Conservation (phyloP, 495 filamentous ascomycete species). For the Penicillium bovifimosum region DNA sequence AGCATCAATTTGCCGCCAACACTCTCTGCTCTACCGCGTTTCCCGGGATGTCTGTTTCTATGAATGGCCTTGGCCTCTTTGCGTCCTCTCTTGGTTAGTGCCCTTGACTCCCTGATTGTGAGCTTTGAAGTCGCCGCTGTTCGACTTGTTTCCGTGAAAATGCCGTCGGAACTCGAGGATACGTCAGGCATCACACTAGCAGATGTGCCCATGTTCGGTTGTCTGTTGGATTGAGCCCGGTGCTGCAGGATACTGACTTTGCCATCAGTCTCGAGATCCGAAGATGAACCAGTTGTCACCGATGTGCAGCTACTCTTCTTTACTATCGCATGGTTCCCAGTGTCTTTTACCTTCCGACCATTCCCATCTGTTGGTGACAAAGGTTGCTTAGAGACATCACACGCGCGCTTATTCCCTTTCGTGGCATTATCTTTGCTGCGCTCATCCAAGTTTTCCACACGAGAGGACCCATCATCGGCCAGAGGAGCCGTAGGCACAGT, state of each 20-base stretch:
- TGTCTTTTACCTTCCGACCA: not conserved
- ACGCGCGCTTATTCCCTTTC: not conserved
- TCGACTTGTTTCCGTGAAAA: not conserved
- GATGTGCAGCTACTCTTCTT: constrained; percentile 11
- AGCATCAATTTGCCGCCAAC: constrained; percentile 27
- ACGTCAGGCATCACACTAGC: not conserved
- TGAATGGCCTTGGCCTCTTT: not conserved
- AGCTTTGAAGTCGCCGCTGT: not conserved
- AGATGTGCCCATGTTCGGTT: not conserved
- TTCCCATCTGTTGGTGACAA: not conserved
- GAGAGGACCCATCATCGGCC: not conserved
- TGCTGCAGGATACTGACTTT: constrained; percentile 4
- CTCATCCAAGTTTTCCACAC: not conserved
- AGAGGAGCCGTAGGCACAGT: not conserved
- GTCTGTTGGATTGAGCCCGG: not conserved
- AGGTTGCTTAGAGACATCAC: not conserved
- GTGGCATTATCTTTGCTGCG: not conserved
- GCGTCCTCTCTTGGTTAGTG: not conserved
- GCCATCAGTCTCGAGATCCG: not conserved
- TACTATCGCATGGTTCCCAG: not conserved
- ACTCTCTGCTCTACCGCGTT: constrained; percentile 22
- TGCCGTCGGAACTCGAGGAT: not conserved
- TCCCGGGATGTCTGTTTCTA: too few relatives aligned
- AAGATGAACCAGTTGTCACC: not conserved
- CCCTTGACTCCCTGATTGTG: constrained; percentile 2